Conservation (phyloP, 352 stramenopile genomes). For the Globisporangium camurandrum region DNA sequence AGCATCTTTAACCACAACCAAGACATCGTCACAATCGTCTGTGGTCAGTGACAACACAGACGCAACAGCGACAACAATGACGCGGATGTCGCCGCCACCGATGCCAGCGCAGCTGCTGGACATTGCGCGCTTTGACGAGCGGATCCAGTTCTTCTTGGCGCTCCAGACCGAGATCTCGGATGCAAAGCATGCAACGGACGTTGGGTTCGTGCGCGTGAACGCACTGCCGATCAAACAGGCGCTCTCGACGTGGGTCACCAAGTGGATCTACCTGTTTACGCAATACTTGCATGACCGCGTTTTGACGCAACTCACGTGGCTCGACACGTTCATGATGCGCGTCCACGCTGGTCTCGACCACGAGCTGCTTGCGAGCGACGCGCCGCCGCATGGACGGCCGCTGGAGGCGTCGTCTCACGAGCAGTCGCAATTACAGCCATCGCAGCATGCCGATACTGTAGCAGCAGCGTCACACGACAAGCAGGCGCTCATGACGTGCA, state of each 20-base stretch:
- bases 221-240: constrained; percentile 93
- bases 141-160: constrained; percentile 82
- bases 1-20: too few species aligned
- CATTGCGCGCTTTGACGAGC: constrained; percentile 83
- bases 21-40: too few species aligned
- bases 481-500: constrained; percentile 74
- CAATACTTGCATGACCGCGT: constrained; percentile 90
- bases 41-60: too few species aligned
- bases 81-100: constrained; percentile 24
- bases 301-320: constrained; percentile 69
- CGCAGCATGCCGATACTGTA: too few species aligned
- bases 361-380: constrained; percentile 28
- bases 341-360: constrained; percentile 75
- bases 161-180: constrained; percentile 88
- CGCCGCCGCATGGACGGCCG: too few species aligned
- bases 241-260: constrained; percentile 91
- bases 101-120: constrained; percentile 73
- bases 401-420: too few species aligned
- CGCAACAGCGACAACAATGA: too few species aligned
- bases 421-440: too few species aligned
- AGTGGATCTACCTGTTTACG: constrained; percentile 94
- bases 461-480: too few species aligned
- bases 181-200: constrained; percentile 77
- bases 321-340: constrained; percentile 82
- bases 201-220: constrained; percentile 91